These are phyloP conservation scores for Grosmannia penicillata DNA, from an alignment of 2,329 filamentous ascomycete species.

Conservation along the genomic window DNA sequence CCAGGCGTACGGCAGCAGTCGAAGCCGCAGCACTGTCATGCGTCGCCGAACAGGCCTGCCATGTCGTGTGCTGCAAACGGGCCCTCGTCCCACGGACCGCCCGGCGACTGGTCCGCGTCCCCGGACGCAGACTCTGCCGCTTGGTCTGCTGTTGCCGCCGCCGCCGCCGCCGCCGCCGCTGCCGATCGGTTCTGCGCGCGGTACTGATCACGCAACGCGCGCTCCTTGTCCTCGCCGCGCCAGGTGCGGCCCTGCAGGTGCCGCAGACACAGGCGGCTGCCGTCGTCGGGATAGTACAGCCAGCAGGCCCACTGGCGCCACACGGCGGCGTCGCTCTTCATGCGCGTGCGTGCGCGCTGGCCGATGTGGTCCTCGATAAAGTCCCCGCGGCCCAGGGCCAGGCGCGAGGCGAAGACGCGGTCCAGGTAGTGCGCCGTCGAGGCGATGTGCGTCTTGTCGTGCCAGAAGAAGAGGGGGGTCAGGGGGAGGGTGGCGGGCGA, in stretches of 20 bases:
- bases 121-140: background rate
- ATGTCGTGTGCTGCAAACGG: background rate
- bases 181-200: conserved; percentile 5
- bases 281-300: conserved; percentile 34
- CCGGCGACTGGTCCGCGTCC: no score
- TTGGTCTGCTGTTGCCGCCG: background rate
- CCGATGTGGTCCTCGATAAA: conserved; percentile 44
- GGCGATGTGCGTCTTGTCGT: conserved; percentile 41
- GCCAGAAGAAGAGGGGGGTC: conserved; percentile 44
- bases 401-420: conserved; percentile 31
- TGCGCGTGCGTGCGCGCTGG: conserved; percentile 37
- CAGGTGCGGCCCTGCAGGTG: conserved; percentile 37
- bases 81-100: no score
- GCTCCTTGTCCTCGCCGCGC: conserved; percentile 23
- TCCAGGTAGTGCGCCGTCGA: conserved; percentile 32
- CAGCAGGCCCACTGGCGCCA: conserved; percentile 40
- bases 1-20: no score
- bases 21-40: no score
- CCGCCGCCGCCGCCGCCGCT: conserved; percentile 3
- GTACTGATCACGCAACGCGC: conserved; percentile 7
- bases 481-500: conserved; percentile 21
- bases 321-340: conserved; percentile 33
- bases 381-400: conserved; percentile 34
- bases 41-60: background rate
- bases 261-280: conserved; percentile 28